Percentiles rank a stretch among this genome's conserved stretches.
These are phyloP conservation scores for Pycnococcus provasolii DNA, from an alignment of 139 green algal genomes.

Conservation along the genomic window DNA sequence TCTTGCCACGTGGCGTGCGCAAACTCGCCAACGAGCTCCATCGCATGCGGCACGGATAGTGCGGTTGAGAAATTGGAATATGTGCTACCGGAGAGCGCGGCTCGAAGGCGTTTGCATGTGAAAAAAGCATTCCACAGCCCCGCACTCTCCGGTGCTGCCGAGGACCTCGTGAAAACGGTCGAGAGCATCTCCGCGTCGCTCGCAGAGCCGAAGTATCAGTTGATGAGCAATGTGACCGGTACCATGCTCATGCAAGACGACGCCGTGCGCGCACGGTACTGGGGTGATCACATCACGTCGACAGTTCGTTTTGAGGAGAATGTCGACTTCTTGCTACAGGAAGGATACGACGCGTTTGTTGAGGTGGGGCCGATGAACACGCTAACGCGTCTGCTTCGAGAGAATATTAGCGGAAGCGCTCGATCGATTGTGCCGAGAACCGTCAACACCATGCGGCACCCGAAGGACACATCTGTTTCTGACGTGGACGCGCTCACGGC, in stretches of 20 bases:
- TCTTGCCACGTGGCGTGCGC: not conserved
- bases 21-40: not conserved
- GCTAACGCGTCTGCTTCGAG: too few relatives aligned
- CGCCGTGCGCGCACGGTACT: not conserved
- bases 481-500: too few relatives aligned
- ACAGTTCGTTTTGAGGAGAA: not conserved
- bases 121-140: not conserved
- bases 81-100: not conserved
- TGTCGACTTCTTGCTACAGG: not conserved
- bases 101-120: not conserved
- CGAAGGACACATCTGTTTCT: too few relatives aligned
- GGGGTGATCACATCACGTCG: not conserved
- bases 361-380: too few relatives aligned
- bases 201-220: not conserved
- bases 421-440: too few relatives aligned
- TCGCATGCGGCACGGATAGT: not conserved
- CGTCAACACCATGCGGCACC: too few relatives aligned
- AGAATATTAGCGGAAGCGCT: too few relatives aligned
- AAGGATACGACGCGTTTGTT: too few relatives aligned
- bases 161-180: not conserved
- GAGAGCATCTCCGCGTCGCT: not conserved
- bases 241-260: not conserved
- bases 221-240: not conserved
- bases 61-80: not conserved
- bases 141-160: not conserved